Percentiles rank a stretch among this genome's conserved stretches.
phyloP scores from a whole-genome alignment of 1,284 basidiomycete species.

The Ganoderma sinense region DNA sequence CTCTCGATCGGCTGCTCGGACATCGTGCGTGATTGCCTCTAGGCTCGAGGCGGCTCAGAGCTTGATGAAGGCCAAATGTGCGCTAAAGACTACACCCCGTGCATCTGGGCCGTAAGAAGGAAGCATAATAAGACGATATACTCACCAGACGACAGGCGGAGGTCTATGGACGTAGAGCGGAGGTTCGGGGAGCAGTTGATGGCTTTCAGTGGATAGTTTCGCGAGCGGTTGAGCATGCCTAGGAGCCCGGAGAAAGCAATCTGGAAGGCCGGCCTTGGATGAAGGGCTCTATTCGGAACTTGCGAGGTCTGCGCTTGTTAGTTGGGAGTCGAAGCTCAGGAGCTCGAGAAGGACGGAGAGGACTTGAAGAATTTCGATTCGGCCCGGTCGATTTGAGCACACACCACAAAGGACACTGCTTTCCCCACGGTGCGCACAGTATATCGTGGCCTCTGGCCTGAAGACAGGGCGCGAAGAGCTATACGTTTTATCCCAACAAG shows the following conservation, averaged over 20 bases:
- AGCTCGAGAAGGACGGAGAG: not conserved
- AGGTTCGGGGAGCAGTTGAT: not conserved
- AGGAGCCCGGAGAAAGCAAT: not conserved
- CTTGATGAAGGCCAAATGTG: not conserved
- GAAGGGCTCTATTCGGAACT: not conserved
- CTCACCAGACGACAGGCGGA: not conserved
- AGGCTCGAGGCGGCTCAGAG: not conserved
- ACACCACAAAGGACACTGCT: constrained; percentile 5
- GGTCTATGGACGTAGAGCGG: not conserved
- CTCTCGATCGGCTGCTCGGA: not conserved
- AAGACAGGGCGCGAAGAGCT: not conserved
- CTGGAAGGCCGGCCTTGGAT: not conserved
- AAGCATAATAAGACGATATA: not conserved
- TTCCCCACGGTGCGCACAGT: not conserved
- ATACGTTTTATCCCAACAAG: not conserved
- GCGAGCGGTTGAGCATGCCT: not conserved
- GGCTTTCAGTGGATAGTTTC: not conserved
- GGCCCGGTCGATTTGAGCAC: not conserved
- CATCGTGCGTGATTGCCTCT: not conserved
- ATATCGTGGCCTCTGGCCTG: not conserved
- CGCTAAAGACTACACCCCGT: not conserved
- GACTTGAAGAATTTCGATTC: not conserved
- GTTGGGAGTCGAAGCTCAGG: not conserved
- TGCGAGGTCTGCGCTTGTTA: not conserved
- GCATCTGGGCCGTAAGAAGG: not conserved